A percentile compares a stretch with the other conserved stretches of the same genome.
Evolutionary conservation across 2,329 filamentous ascomycete genomes (phyloP).

Genomic region (Stagonosporopsis tanaceti): DNA sequence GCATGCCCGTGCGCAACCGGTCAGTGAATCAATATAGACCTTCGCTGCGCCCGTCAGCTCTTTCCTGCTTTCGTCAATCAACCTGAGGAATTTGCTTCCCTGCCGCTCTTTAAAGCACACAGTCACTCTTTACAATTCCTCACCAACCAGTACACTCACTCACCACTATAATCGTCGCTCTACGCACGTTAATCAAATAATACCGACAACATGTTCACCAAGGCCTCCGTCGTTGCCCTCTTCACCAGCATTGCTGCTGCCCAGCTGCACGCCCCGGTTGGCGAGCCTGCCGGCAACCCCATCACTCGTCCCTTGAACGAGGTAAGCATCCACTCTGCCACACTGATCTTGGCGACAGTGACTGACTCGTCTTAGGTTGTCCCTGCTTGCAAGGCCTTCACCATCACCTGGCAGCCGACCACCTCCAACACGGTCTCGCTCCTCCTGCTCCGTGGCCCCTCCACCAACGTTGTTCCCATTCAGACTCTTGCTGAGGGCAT

Average conservation of each 20-base stretch:
- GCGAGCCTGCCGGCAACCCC: conserved; percentile 60
- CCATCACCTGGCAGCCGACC: conserved; percentile 65
- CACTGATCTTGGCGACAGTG: background rate
- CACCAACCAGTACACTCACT: conserved; percentile 21
- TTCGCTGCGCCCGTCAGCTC: conserved; percentile 14
- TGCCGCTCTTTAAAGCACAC: conserved; percentile 38
- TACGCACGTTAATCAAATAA: conserved; percentile 42
- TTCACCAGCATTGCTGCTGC: conserved; percentile 60
- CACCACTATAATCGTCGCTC: conserved; percentile 28
- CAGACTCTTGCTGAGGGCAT: conserved; percentile 59
- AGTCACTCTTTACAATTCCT: conserved; percentile 27
- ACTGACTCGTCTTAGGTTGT: conserved; percentile 51
- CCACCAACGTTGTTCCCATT: conserved; percentile 61
- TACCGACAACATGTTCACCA: conserved; percentile 45
- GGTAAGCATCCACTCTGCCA: conserved; percentile 35
- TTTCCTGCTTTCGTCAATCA: conserved; percentile 14
- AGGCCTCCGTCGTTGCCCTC: conserved; percentile 56
- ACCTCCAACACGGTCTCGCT: conserved; percentile 63
- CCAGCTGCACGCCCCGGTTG: conserved; percentile 39
- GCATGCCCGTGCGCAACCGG: conserved; percentile 5
- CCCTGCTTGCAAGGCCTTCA: conserved; percentile 63
- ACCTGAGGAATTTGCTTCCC: conserved; percentile 37
- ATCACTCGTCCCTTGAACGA: conserved; percentile 61
- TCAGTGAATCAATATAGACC: conserved; percentile 35
- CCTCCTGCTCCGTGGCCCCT: conserved; percentile 66